Evolutionary conservation across 1,139 yeast species (phyloP), one percentile per base, ranked within the genome.

Genomic region (Sugiyamaella novakii): DNA sequence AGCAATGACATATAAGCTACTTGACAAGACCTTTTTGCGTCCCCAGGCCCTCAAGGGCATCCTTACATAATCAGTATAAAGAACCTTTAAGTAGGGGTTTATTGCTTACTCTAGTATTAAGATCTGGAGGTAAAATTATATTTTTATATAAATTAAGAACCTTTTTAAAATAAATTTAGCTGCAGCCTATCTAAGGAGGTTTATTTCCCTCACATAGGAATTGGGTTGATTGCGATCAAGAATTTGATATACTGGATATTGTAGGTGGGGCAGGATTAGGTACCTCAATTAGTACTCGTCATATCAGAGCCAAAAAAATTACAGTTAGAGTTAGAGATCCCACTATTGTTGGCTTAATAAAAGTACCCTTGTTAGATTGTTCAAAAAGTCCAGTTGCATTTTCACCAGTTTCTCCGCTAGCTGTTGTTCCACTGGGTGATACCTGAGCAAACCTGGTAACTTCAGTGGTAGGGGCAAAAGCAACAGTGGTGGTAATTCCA

Each of bases 181-280:
- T 60, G 79, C 92, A 46, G 89, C 92, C 1, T 92, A 92, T 59
- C 98, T 98, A n/a, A 0, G 98, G 97, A 0, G 98, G 92, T 81
- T 62, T 98, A 92, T 66, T 86, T 97, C 1, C 96, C 91, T 65
- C 76, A 83, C 54, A 83, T 87, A 5, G 86, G 87, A 1, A 80
- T 80, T 47, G 76, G 82, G 1, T 62, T 2, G 77, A 73, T 25
- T 74, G 75, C 54, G 71, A 76, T 33, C 79, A 80, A 54, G 74
- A 77, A 58, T 71, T 86, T 46, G 75, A 75, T 3, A 56, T 83
- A 29, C 60, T 77, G 49, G 82, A 81, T 48, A 51, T 60, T 25
- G 81, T 88, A 0, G 83, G 84, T 21, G 89, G 95, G 19, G 97
- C 98, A 0, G 73, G 98, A 55, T 69, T 92, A 49, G 96, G 96